These are phyloP conservation scores for Chloris gayana DNA, from an alignment of 176 grass and related monocot genomes.

Conservation along the genomic window DNA sequence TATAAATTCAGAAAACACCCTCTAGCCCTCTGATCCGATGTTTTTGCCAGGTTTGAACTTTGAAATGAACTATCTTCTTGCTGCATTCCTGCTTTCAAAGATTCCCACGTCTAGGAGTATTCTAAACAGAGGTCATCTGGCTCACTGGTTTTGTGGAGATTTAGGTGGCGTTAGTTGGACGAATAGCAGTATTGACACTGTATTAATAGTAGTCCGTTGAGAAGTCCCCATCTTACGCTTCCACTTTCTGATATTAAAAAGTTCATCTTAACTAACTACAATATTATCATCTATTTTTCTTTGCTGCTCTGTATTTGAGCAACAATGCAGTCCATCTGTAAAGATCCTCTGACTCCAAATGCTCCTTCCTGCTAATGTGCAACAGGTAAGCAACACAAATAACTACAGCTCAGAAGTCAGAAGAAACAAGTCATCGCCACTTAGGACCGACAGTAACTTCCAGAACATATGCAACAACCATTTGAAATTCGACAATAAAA, in stretches of 20 bases:
- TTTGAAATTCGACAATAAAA: background rate
- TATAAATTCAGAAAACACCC: slow-evolving; percentile 37
- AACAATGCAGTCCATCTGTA: slow-evolving; percentile 47
- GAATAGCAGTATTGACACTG: slow-evolving; percentile 17
- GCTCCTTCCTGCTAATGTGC: slow-evolving; percentile 18
- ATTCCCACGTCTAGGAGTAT: background rate
- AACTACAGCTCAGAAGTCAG: slow-evolving; percentile 19
- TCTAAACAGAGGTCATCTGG: slow-evolving; percentile 13
- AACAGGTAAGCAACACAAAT: slow-evolving; percentile 19
- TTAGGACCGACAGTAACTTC: slow-evolving; percentile 8
- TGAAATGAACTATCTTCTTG: background rate
- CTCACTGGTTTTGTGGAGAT: slow-evolving; percentile 21
- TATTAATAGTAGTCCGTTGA: slow-evolving; percentile 51
- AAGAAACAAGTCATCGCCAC: background rate
- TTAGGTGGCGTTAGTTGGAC: slow-evolving; percentile 39
- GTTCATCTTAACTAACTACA: slow-evolving; percentile 38
- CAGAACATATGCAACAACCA: background rate
- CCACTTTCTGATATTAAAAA: slow-evolving; percentile 45
- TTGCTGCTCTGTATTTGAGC: slow-evolving; percentile 33
- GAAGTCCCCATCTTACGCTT: slow-evolving; percentile 46
- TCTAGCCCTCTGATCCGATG: background rate
- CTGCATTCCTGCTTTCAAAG: slow-evolving; percentile 23
- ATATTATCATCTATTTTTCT: slow-evolving; percentile 18
- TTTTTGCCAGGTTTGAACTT: slow-evolving; percentile 36
- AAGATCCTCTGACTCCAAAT: slow-evolving; percentile 32